Evolutionary conservation across 257 asterid genomes (phyloP), one percentile per base, ranked within the genome.

Genomic region (Rehmannia glutinosa): DNA sequence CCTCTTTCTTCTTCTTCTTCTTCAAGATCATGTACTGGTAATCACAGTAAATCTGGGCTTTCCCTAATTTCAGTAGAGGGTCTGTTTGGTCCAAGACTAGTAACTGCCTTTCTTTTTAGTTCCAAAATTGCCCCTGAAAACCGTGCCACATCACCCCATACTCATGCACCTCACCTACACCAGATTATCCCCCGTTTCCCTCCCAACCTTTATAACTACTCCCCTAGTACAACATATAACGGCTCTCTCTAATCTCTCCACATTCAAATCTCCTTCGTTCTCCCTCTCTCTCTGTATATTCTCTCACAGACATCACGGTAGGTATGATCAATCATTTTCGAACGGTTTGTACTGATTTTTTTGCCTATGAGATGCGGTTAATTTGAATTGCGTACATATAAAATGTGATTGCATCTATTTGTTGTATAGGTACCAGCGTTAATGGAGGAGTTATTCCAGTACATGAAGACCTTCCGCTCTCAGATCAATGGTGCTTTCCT

Each of bases 381-480:
- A 41, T 46, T 49, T 39, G 62, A 12, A 23, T 51, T 46, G 43
- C 62, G n/a, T 13, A 12, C 12, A 5, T 17, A 4, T 23, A 9
- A 35, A 28, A 33, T 13, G 20, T 24, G 46, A 45, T 25, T 74
- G 71, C 67, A 17, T 36, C 15, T 27, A 54, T 3, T 15, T 68
- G 24, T 43, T 59, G 46, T 66, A 49, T 47, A 30, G 71, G 28
- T 46, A 33, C 13, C 76, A n/a, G 76, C 51, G 41, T 19, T 0
- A 39, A 92, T 92, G 98, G 98, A 92, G 77, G 98, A 89, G 59
- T 75, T 85, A 47, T 79, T 92, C 78, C 90, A 80, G 79, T 80
- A 80, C 73, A 84, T 92, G 96, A 89, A 83, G 89, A 82, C 91
- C 62, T 67, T 92, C 33, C 97, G 95, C 80, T 73, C 86, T 71